Base-by-base conservation (phyloP, 148 eudicot genomes). In the Rhododendron vialii region DNA sequence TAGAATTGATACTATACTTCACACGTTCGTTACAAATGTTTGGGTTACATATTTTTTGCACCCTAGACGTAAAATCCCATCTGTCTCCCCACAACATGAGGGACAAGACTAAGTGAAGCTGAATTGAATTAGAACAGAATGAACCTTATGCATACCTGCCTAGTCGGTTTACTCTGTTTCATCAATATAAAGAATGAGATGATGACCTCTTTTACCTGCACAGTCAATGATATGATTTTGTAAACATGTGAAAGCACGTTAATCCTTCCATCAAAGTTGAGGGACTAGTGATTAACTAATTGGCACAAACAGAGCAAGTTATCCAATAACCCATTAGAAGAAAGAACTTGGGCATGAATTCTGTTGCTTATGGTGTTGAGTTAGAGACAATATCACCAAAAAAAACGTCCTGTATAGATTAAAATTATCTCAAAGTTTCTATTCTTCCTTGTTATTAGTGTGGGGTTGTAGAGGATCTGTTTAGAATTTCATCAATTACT, bases 191-290 rank as follows among this genome's bases (percentile, higher is more conserved):
- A 97, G 85, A 92, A 97, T 15, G 96, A 88, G 76, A 97, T 35
- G 47, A 97, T 93, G 45, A 97, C 99, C 91, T 97, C 99, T 86
- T 97, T 97, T 57, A 97, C 98, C 99, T 97, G 91, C 86, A 91
- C 17, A 84, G 82, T 61, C 69, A 53, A 69, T 4, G 30, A 71
- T 13, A 28, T 51, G 84, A 38, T 82, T 61, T 71, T 59, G 22
- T 59, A 18, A 81, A 41, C 83, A 81, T 8, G 11, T 53, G 43
- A 61, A 18, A 11, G 30, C 22, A 33, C 14, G 13, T 14, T 43
- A 83, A 45, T 18, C 17, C 55, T 41, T 38, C 30, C 22, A 43
- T 41, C 84, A 63, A 83, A 51, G 51, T 61, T 65, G 30, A 59
- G 55, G 69, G 22, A 17, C 53, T 13, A 17, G 61, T 24, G 76